Conservation (phyloP, 305 asterid species). For the Fraxinus paxiana region DNA sequence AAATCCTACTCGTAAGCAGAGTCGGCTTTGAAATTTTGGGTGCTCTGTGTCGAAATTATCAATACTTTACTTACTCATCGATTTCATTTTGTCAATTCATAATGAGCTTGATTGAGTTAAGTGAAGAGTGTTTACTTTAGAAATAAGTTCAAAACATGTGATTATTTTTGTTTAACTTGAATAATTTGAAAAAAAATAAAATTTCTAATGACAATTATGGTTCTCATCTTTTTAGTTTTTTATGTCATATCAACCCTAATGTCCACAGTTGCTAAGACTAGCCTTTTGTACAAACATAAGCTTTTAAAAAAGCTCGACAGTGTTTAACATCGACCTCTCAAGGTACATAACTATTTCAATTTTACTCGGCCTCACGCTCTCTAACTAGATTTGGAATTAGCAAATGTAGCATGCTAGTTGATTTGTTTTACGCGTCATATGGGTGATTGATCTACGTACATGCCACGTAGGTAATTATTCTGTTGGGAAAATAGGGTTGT, state of each 20-base stretch:
- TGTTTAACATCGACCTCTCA: neutral
- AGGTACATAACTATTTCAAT: neutral
- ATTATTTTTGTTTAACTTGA: neutral
- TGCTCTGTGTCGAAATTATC: too few species aligned
- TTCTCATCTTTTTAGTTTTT: neutral
- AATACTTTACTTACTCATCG: neutral
- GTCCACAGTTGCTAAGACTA: neutral
- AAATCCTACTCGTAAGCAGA: neutral
- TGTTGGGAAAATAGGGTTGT: neutral
- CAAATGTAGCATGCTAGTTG: neutral
- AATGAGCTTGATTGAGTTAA: neutral
- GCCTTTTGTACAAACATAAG: neutral
- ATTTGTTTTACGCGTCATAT: neutral
- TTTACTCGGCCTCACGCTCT: neutral
- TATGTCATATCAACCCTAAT: neutral
- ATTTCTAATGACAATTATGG: neutral
- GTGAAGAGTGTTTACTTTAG: neutral
- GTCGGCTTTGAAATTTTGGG: too few species aligned
- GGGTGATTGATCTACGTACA: neutral
- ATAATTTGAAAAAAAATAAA: neutral
- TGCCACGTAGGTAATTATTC: neutral
- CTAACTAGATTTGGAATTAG: neutral
- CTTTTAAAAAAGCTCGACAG: neutral
- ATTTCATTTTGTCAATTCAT: neutral
- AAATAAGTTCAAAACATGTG: neutral